A percentile compares a stretch with the other conserved stretches of the same genome.
phyloP scores from a whole-genome alignment of 306 rosid genomes.

The Vigna angularis region DNA sequence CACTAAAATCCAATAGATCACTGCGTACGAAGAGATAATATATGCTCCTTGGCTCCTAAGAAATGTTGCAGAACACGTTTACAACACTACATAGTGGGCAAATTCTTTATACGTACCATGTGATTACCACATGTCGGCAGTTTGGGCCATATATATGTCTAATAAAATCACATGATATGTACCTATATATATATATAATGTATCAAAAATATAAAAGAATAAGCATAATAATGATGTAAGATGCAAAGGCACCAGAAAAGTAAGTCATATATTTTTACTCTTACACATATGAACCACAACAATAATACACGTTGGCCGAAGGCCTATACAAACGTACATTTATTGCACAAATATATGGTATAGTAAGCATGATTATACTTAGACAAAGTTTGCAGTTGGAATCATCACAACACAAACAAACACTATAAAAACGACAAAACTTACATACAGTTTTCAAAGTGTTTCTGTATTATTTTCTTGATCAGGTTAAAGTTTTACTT shows the following conservation, averaged over 20 bases:
- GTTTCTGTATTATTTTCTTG: background rate
- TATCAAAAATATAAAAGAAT: background rate
- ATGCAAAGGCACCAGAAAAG: background rate
- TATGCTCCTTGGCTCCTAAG: constrained; percentile 31
- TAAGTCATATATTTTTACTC: background rate
- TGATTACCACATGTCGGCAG: background rate
- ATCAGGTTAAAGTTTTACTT: background rate
- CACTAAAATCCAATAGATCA: background rate
- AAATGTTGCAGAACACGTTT: constrained; percentile 40
- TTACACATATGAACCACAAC: constrained; percentile 20
- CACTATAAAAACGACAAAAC: background rate
- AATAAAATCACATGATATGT: background rate
- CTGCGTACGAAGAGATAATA: constrained; percentile 10
- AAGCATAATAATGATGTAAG: constrained; percentile 6
- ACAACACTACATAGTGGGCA: constrained; percentile 42
- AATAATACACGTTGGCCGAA: constrained; percentile 38
- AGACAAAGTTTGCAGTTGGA: constrained; percentile 23
- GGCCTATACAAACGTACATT: constrained; percentile 40
- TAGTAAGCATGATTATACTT: constrained; percentile 24
- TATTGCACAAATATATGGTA: background rate
- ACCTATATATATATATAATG: background rate
- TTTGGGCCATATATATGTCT: background rate
- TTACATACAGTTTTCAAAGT: background rate
- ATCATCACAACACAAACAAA: constrained; percentile 2
- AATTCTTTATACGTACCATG: background rate